Evolutionary conservation across 345 rosid species (phyloP).

Genomic region (Aurinia saxatilis): DNA sequence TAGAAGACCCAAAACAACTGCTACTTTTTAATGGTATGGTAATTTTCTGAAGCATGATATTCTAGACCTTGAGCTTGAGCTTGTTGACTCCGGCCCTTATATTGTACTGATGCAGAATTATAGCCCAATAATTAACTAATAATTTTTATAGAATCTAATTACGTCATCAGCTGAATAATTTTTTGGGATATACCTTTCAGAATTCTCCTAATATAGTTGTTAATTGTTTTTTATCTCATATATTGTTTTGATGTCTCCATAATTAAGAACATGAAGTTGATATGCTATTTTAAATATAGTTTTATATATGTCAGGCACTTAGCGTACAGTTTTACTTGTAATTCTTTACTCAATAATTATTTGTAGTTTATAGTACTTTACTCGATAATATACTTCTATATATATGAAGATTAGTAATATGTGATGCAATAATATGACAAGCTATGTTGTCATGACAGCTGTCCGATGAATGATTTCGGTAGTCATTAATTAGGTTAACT

Average conservation of each 20-base stretch:
- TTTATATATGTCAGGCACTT: slow-evolving; percentile 7
- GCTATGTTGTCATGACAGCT: slow-evolving; percentile 20
- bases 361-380: background rate
- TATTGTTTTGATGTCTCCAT: slow-evolving; percentile 21
- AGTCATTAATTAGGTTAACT: background rate
- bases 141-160: slow-evolving; percentile 13
- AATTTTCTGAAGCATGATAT: background rate
- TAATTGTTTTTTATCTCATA: background rate
- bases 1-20: background rate
- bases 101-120: background rate
- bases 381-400: background rate
- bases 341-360: slow-evolving; percentile 6
- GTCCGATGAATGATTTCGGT: slow-evolving; percentile 1
- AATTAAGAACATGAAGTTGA: slow-evolving; percentile 4
- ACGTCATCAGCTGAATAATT: slow-evolving; percentile 5
- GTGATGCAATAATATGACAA: slow-evolving; percentile 17
- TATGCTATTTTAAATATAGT: slow-evolving; percentile 1
- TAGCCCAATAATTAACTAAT: background rate
- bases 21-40: background rate
- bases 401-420: slow-evolving; percentile 2
- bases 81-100: background rate
- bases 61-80: slow-evolving; percentile 13
- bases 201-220: background rate
- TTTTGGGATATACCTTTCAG: slow-evolving; percentile 23
- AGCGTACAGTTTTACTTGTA: background rate